Evolutionary conservation across 75 land plant species (phyloP).

Genomic region (Ceratopteris richardii): DNA sequence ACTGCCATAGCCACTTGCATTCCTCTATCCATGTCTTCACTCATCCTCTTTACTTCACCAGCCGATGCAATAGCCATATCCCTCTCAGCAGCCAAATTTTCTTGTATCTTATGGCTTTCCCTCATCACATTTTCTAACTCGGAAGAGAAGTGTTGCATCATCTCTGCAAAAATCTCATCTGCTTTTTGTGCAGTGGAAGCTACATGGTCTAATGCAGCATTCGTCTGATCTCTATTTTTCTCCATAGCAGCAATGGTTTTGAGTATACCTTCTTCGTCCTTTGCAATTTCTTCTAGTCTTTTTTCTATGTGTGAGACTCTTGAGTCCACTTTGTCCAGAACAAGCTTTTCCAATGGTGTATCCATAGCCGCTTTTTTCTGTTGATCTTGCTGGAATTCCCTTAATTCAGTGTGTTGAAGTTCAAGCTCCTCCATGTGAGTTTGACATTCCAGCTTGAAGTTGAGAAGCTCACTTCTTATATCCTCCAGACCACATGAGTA

Average conservation of each 20-base stretch:
- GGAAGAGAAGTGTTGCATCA: slow-evolving; percentile 3
- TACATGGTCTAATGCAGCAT: slow-evolving; percentile 12
- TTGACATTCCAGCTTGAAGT: slow-evolving; percentile 14
- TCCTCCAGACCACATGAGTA: slow-evolving; percentile 32
- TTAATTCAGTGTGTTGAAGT: slow-evolving; percentile 8
- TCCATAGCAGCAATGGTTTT: background rate
- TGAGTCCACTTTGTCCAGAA: slow-evolving; percentile 7
- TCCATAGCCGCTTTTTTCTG: slow-evolving; percentile 4
- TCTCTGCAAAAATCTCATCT: slow-evolving; percentile 10
- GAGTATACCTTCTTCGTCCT: background rate
- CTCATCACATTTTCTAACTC: slow-evolving; percentile 5
- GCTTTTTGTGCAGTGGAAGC: slow-evolving; percentile 15
- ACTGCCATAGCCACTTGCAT: background rate
- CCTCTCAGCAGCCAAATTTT: slow-evolving; percentile 1
- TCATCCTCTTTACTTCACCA: slow-evolving; percentile 6
- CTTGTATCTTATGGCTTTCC: slow-evolving; percentile 6
- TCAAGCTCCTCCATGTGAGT: slow-evolving; percentile 24
- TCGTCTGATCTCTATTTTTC: slow-evolving; percentile 12
- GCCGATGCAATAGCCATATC: background rate
- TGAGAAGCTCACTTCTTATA: slow-evolving; percentile 19
- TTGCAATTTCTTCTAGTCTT: background rate
- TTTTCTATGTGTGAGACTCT: slow-evolving; percentile 8
- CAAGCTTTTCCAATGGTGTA: background rate
- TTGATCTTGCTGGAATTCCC: background rate
- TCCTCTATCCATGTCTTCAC: slow-evolving; percentile 1